Evolutionary conservation across 495 filamentous ascomycete genomes (phyloP).

Genomic region (Hypoxylon crocopeplum): DNA sequence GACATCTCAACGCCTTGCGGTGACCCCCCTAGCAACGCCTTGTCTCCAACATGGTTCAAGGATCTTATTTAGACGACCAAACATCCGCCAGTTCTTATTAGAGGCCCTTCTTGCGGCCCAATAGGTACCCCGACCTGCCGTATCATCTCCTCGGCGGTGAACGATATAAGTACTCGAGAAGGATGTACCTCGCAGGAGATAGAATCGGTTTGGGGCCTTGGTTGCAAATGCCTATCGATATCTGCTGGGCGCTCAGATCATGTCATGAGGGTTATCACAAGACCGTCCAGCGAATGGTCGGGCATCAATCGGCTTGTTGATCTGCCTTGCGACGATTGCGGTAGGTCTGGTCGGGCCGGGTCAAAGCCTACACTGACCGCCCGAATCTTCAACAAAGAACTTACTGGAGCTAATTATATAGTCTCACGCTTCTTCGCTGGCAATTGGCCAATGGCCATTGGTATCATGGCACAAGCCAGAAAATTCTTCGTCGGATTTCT

Average conservation of each 20-base stretch:
- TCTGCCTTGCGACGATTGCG: slow-evolving; percentile 1
- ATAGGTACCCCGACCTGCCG: slow-evolving; percentile 24
- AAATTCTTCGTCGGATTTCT: slow-evolving; percentile 17
- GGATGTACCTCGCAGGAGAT: slow-evolving; percentile 14
- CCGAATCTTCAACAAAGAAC: slow-evolving; percentile 10
- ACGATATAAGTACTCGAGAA: slow-evolving; percentile 8
- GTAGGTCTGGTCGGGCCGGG: background rate
- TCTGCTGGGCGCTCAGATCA: slow-evolving; percentile 12
- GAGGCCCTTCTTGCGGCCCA: slow-evolving; percentile 29
- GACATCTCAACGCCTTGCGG: slow-evolving; percentile 33
- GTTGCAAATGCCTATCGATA: slow-evolving; percentile 9
- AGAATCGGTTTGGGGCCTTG: slow-evolving; percentile 6
- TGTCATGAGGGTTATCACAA: slow-evolving; percentile 5
- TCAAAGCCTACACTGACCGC: background rate
- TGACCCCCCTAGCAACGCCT: slow-evolving; percentile 8
- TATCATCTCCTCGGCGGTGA: slow-evolving; percentile 6
- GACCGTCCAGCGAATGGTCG: slow-evolving; percentile 5
- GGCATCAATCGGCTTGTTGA: slow-evolving; percentile 24
- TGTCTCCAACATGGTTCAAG: slow-evolving; percentile 42
- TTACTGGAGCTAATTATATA: slow-evolving; percentile 15
- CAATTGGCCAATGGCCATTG: slow-evolving; percentile 23
- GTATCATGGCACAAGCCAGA: slow-evolving; percentile 13
- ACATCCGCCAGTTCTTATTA: slow-evolving; percentile 31
- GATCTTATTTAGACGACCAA: slow-evolving; percentile 41
- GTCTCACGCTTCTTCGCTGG: slow-evolving; percentile 14